A percentile compares a stretch with the other conserved stretches of the same genome.
phyloP scores from a whole-genome alignment of 805 yeast species.

The Komagataella populi region DNA sequence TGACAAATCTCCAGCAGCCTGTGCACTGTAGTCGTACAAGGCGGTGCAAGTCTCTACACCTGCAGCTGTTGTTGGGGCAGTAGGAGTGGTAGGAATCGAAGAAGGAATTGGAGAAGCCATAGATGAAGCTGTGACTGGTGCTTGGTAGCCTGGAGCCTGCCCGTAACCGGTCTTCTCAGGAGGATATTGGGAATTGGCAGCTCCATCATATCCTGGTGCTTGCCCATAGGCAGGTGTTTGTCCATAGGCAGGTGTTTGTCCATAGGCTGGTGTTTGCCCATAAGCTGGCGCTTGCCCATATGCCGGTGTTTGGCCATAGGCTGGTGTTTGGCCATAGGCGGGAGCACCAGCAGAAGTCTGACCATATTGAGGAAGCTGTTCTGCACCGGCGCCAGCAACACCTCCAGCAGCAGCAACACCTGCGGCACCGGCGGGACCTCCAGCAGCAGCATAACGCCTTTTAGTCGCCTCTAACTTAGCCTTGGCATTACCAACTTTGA shows the following conservation, averaged over 20 bases:
- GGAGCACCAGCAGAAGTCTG: conserved; percentile 9
- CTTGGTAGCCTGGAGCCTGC: conserved; percentile 7
- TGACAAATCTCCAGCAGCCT: conserved; percentile 81
- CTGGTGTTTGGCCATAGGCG: conserved; percentile 16
- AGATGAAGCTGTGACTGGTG: conserved; percentile 12
- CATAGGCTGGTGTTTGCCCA: conserved; percentile 17
- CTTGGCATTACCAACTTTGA: conserved; percentile 81
- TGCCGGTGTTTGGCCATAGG: conserved; percentile 19
- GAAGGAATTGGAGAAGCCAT: conserved; percentile 6
- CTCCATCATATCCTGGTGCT: conserved; percentile 12
- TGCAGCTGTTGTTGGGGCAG: conserved; percentile 21
- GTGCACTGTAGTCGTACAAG: conserved; percentile 82
- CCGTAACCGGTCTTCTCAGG: conserved; percentile 12
- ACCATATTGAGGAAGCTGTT: conserved; percentile 8
- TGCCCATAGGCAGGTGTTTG: conserved; percentile 14
- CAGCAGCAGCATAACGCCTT: conserved; percentile 46
- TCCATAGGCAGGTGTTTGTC: conserved; percentile 8
- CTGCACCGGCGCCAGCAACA: conserved; percentile 14
- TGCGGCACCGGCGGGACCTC: conserved; percentile 22
- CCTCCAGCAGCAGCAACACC: conserved; percentile 12
- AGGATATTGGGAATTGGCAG: conserved; percentile 11
- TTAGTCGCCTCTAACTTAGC: conserved; percentile 72
- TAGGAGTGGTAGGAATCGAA: conserved; percentile 13
- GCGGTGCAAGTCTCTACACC: conserved; percentile 68
- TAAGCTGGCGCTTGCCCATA: conserved; percentile 9